Conservation (phyloP, 768 basidiomycete species). For the Amyloporia xantha region DNA sequence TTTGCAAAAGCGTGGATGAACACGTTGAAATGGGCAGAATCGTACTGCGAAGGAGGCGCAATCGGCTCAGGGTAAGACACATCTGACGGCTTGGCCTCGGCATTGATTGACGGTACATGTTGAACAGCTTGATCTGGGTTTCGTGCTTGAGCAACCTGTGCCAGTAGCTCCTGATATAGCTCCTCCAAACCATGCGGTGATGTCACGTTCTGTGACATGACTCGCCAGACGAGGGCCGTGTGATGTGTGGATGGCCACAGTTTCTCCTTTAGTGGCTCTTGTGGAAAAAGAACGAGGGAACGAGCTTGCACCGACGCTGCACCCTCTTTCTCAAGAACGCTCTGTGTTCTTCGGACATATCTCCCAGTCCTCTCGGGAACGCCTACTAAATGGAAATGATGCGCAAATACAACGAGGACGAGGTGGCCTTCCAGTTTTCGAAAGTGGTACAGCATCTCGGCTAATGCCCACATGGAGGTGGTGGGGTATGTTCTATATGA, state of each 20-base stretch:
- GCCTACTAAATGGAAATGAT: constrained; percentile 46
- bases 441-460: constrained; percentile 21
- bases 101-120: not conserved
- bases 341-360: not conserved
- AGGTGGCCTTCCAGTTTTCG: constrained; percentile 2
- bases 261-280: not conserved
- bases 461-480: constrained; percentile 19
- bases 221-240: constrained; percentile 8
- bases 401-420: constrained; percentile 33
- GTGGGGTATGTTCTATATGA: constrained; percentile 3
- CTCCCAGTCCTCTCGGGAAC: constrained; percentile 32
- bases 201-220: not conserved
- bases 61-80: not conserved
- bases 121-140: not conserved
- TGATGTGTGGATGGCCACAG: constrained; percentile 7
- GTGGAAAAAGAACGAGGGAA: not conserved
- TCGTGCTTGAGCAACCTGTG: not conserved
- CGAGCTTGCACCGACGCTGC: not conserved
- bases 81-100: not conserved
- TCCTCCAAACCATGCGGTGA: not conserved
- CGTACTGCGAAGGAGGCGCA: constrained; percentile 17
- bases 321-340: not conserved
- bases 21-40: constrained; percentile 41
- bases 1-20: constrained; percentile 41
- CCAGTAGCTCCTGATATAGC: constrained; percentile 4